Evolutionary conservation across 805 yeast genomes (phyloP), one percentile per base, ranked within the genome.

Genomic region (Candida ovalis): DNA sequence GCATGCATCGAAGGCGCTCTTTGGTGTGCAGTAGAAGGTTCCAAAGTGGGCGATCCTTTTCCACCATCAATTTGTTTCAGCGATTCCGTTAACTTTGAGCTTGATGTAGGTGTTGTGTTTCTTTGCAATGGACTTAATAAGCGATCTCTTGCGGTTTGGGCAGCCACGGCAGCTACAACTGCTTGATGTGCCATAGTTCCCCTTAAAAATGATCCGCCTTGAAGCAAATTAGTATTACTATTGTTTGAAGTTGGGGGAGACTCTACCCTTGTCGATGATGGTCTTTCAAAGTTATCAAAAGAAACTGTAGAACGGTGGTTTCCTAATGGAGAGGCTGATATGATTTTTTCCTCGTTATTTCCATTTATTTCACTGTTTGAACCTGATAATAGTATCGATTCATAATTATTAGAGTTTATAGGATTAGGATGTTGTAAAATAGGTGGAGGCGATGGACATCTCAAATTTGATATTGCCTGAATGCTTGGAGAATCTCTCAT

Each of bases 401-500:
- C 55, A 15, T 23, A 44, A 13, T 54, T 59, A 4, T 58, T 50
- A 3, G 60, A 62, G 7, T 59, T 53, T 2, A 57, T 49, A 25
- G 60, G 57, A 6, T 62, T 58, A 6, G 61, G 59, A 9, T 68
- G 67, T 47, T 72, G 72, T 42, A 81, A 65, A 46, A 82, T 81
- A 7, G 88, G 87, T 1, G 88, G 86, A n/a, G 88, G 88, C 4
- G 87, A 82, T 1, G 88, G 87, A 54, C 86, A 80, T 50, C 84
- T 71, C 46, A 81, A 62, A 59, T 73, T 78, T 7, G 86, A 78
- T 30, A 80, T 66, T 0, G 86, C 85, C 63, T 78, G 60, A 12
- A 75, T 80, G 33, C 81, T 74, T 3, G 84, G 83, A 0, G 77
- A 73, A 6, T 59, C 62, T 8, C 35, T 51, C 18, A 57, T 19